Base-by-base conservation (phyloP, 306 rosid genomes). In the Vigna mungo region DNA sequence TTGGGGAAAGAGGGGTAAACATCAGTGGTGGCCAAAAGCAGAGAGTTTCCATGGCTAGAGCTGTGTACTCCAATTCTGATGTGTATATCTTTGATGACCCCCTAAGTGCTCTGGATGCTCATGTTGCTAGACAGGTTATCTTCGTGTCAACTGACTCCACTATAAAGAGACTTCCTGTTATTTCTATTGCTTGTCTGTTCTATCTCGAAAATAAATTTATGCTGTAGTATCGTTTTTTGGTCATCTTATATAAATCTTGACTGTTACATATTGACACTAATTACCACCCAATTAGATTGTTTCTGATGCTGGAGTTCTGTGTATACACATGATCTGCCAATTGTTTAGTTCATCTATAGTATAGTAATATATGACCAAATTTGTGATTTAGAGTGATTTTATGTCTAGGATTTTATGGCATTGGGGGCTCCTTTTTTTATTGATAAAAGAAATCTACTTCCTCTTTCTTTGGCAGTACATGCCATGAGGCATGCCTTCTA, bases 1-100 rank as follows among this genome's bases (percentile, higher is more conserved):
- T 95, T 77, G 98, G 98, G 20, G 98, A 95, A 87, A 91, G 97
- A 77, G 98, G 98, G 62, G 92, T 95, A 30, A 95, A 95, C 85
- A 92, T 95, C 72, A 95, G 98, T 14, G 98, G 98, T 41, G 98
- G 98, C 44, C 97, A 95, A 85, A 95, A 91, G 89, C 97, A 92
- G 73, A 93, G 98, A 75, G 94, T 95, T 62, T 95, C 98, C 52
- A 90, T 95, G 95, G 98, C 98, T 81, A 85, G 97, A 75, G 95
- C 97, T 83, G 85, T 88, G 74, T 95, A 92, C 88, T 92, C 98
- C 43, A 78, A 90, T 79, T 90, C 97, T 16, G 98, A 95, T 53
- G 89, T 92, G 15, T 89, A 81, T 83, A 85, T 95, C 72, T 95
- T 95, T 81, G 98, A 95, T 77, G 98, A 92, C 62, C 97, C 98